Percentiles rank a stretch among this genome's conserved stretches.
These are phyloP conservation scores for Blepharisma japonicum DNA, from an alignment of 73 alveolate species.

Conservation along the genomic window DNA sequence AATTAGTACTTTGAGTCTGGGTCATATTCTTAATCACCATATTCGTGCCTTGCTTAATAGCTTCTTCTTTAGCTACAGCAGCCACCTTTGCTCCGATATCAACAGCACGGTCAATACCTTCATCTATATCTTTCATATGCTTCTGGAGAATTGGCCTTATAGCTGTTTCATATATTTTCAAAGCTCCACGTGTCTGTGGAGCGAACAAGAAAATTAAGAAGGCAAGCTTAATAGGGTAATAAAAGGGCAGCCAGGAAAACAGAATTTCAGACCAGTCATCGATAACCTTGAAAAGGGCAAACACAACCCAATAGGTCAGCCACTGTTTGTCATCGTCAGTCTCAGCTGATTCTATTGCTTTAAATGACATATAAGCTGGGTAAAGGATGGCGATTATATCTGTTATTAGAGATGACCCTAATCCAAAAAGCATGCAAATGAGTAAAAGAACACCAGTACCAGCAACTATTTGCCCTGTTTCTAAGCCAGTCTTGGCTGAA, in stretches of 20 bases:
- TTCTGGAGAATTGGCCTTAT: slow-evolving; percentile 1
- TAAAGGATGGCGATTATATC: slow-evolving; percentile 76
- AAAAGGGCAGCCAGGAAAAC: slow-evolving; percentile 74
- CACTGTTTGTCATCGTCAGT: slow-evolving; percentile 74
- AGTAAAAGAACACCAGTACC: slow-evolving; percentile 33
- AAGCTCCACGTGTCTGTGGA: slow-evolving; percentile 44
- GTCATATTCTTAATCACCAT: no score
- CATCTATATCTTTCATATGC: slow-evolving; percentile 1
- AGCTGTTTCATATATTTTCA: background rate
- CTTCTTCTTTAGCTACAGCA: slow-evolving; percentile 14
- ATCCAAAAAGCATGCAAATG: slow-evolving; percentile 56
- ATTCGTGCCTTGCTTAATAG: slow-evolving; percentile 2
- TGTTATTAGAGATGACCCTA: slow-evolving; percentile 67
- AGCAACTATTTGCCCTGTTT: slow-evolving; percentile 39
- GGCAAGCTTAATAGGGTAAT: slow-evolving; percentile 68
- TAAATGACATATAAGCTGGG: slow-evolving; percentile 82
- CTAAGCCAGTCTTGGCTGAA: slow-evolving; percentile 46
- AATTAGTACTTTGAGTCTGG: no score
- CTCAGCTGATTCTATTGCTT: slow-evolving; percentile 71
- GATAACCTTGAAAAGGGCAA: slow-evolving; percentile 60
- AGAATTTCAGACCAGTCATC: slow-evolving; percentile 68
- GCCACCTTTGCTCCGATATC: background rate
- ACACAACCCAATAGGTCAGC: slow-evolving; percentile 86
- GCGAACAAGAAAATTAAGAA: slow-evolving; percentile 70
- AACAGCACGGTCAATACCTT: background rate